phyloP scores from a whole-genome alignment of 768 basidiomycete genomes.

The Xerocomellus amylosporus region DNA sequence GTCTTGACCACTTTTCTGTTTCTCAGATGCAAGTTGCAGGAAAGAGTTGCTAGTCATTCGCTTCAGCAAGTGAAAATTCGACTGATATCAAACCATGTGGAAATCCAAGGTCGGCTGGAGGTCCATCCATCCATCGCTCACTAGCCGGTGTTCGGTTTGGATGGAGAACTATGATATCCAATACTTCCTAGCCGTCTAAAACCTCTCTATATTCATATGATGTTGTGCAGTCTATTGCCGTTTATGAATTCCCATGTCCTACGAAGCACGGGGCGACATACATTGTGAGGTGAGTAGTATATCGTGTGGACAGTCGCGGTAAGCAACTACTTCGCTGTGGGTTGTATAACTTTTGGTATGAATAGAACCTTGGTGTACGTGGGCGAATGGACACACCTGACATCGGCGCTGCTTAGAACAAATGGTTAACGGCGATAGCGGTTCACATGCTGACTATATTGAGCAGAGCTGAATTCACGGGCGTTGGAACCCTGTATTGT shows the following conservation, averaged over 20 bases:
- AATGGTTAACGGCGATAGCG: constrained; percentile 52
- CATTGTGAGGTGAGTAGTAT: background rate
- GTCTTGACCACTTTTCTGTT: too few species aligned
- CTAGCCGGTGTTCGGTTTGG: background rate
- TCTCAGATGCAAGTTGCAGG: too few species aligned
- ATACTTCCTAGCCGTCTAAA: background rate
- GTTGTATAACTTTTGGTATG: background rate
- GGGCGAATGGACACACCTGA: constrained; percentile 11
- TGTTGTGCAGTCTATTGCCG: background rate
- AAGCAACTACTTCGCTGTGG: background rate
- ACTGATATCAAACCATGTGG: too few species aligned
- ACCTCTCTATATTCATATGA: background rate
- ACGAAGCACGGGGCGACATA: background rate
- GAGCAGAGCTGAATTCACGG: constrained; percentile 52
- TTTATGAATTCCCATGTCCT: background rate
- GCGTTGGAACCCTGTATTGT: constrained; percentile 54
- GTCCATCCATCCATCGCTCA: background rate
- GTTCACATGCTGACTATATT: constrained; percentile 60
- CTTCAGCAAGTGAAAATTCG: background rate
- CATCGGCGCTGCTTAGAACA: constrained; percentile 13
- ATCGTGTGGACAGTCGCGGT: background rate
- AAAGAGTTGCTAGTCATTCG: too few species aligned
- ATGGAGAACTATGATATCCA: background rate
- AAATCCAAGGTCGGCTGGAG: background rate
- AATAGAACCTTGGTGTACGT: background rate